These are phyloP conservation scores for Misopates orontium DNA, from an alignment of 257 asterid species.

Conservation along the genomic window DNA sequence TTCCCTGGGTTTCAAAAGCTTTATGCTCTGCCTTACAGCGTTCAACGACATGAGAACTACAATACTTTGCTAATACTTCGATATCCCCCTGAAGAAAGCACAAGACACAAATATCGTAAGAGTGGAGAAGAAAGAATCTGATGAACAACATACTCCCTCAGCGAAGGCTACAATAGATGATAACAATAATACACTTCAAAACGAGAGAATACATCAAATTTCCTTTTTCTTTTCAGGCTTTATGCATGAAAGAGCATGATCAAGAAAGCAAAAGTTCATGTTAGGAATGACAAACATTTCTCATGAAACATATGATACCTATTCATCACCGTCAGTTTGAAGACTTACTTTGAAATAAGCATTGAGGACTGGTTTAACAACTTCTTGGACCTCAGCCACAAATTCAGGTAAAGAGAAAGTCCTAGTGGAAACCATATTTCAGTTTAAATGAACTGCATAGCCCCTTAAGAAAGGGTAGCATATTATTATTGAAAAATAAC, in stretches of 20 bases:
- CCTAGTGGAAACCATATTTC: constrained; percentile 43
- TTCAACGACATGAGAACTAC: constrained; percentile 77
- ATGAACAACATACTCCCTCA: constrained; percentile 5
- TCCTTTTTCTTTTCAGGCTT: not conserved
- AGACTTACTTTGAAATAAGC: constrained; percentile 85
- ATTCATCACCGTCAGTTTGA: constrained; percentile 16
- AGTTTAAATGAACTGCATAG: not conserved
- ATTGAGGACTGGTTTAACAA: constrained; percentile 77
- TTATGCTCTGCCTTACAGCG: constrained; percentile 88
- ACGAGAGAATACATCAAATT: not conserved
- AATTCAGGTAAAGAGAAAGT: constrained; percentile 89
- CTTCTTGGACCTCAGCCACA: constrained; percentile 95
- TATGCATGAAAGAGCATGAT: not conserved
- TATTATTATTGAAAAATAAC: not conserved
- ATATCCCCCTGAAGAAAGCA: constrained; percentile 58
- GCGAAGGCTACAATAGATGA: not conserved
- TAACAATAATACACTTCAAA: not conserved
- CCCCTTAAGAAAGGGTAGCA: constrained; percentile 1
- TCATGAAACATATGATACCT: not conserved
- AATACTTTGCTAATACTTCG: constrained; percentile 66
- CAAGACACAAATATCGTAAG: constrained; percentile 14
- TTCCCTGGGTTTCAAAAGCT: constrained; percentile 73
- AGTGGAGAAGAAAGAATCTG: not conserved
- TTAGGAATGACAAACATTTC: not conserved
- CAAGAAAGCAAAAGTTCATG: not conserved